Conservation (phyloP, 768 basidiomycete genomes). For the Termitomyces sp. region DNA sequence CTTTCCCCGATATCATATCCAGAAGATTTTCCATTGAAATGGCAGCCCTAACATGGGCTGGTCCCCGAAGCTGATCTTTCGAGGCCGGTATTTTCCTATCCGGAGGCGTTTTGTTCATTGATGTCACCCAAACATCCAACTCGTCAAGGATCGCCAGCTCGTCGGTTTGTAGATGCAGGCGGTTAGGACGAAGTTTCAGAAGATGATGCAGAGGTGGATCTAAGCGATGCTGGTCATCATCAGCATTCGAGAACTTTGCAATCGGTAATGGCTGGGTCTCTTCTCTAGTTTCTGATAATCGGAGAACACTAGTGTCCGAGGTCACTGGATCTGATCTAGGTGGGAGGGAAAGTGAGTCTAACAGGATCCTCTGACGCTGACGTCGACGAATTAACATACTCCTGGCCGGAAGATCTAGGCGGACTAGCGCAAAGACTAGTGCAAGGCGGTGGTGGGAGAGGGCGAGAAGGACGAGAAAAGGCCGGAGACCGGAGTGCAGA, state of each 20-base stretch:
- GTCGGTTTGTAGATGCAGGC: neutral
- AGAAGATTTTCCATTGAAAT: neutral
- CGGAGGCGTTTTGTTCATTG: neutral
- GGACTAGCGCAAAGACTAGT: neutral
- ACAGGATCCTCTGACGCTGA: neutral
- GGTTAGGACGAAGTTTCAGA: neutral
- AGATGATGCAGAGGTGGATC: too few relatives aligned
- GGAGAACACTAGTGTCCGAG: neutral
- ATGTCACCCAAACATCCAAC: neutral
- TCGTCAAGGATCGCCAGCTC: neutral
- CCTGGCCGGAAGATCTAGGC: neutral
- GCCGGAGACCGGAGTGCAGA: slow-evolving; percentile 3
- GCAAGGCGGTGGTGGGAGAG: slow-evolving; percentile 14
- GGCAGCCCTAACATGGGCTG: neutral
- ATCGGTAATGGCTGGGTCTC: neutral
- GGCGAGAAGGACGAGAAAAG: slow-evolving; percentile 7
- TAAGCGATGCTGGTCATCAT: neutral
- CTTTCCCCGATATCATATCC: too few relatives aligned
- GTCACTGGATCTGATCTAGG: neutral
- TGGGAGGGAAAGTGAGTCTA: neutral
- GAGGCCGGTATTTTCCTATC: neutral
- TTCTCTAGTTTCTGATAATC: neutral
- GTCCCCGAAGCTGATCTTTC: neutral
- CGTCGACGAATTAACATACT: neutral
- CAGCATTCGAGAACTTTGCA: neutral